Evolutionary conservation across 306 rosid genomes (phyloP), one percentile per base, ranked within the genome.

Genomic region (Gastrolobium villosum): DNA sequence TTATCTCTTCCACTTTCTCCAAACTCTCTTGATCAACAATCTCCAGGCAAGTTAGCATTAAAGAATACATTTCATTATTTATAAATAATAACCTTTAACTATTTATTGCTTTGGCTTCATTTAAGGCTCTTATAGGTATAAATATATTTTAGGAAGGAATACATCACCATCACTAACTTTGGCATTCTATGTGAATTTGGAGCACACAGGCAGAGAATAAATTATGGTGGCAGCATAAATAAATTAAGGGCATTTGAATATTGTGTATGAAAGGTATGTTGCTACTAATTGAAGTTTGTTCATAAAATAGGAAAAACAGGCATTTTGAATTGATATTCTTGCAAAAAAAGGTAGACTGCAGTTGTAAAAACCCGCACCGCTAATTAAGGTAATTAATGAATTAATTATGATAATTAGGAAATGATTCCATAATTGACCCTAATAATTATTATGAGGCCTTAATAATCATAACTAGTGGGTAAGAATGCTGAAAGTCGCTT

Each of bases 1-100:
- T 82, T 63, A 95, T 88, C 56, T 37, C 76, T 84, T 91, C 94
- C 83, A 85, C 91, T 35, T 76, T 83, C 71, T 75, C 86, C 81
- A 95, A 77, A 76, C 79, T 85, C 70, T 89, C 89, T 82, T 89
- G 97, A 74, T 90, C 97, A 37, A 90, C 94, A 86, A 92, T 87
- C 95, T 94, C 83, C 79, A 82, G 50, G 39, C 53, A 68, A 32
- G 66, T 76, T 80, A 73, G 70, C 54, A 36, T 72, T 28, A 44
- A 59, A 70, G 11, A 60, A 65, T 79, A 50, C 45, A 40, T 31
- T 55, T 43, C 44, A 6, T 49, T 66, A 67, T 65, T 59, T 56
- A 4, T 63, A 76, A n/a, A n/a, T n/a, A n/a, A n/a, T n/a, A n/a
- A n/a, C n/a, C n/a, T n/a, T n/a, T n/a, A n/a, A n/a, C n/a, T n/a